Base-by-base conservation (phyloP, 208 protist species). In the Leishmania gerbilli region DNA sequence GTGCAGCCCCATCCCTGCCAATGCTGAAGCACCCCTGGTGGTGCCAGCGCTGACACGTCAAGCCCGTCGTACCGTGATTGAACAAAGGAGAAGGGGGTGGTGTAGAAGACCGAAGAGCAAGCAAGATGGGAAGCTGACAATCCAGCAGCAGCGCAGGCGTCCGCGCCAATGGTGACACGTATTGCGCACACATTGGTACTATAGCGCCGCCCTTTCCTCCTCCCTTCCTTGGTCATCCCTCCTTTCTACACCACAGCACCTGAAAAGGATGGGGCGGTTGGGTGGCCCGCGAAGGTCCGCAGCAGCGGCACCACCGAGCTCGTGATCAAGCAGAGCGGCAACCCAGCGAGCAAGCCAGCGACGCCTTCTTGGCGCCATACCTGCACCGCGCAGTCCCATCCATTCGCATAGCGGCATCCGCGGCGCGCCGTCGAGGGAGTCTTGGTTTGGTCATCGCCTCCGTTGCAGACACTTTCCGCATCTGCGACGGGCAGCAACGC, bases 341-440 rank as follows among this genome's bases (percentile, higher is more conserved):
- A 77, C n/a, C 84, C 84, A 13, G 79, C 77, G 40, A 83, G 79
- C 45, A 87, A 76, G 21, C 74, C 79, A 13, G 76, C 15, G 15
- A 68, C 65, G 1, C 84, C 84, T 40, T 87, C 84, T 24, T 60
- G 68, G 2, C 58, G 79, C 74, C 64, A 79, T 58, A 87, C 76
- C 53, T 84, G 77, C 5, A 58, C 21, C 0, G 74, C 84, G 34
- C 84, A 83, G 68, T 83, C 75, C 77, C 62, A 80, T 31, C 76
- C 84, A 75, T 49, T 87, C 17, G 71, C 55, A 77, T 87, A 87
- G 60, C 84, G 79, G 72, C 82, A 82, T 31, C 82, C 77, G 21
- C 40, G 76, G 34, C 15, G 51, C 51, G 68, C 78, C n/a, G 58
- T 21, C 37, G 45, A 15, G n/a, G 24, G 21, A 7, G 37, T 60